Conservation (phyloP, 768 basidiomycete species). For the Hygrophoropsis aurantiaca region DNA sequence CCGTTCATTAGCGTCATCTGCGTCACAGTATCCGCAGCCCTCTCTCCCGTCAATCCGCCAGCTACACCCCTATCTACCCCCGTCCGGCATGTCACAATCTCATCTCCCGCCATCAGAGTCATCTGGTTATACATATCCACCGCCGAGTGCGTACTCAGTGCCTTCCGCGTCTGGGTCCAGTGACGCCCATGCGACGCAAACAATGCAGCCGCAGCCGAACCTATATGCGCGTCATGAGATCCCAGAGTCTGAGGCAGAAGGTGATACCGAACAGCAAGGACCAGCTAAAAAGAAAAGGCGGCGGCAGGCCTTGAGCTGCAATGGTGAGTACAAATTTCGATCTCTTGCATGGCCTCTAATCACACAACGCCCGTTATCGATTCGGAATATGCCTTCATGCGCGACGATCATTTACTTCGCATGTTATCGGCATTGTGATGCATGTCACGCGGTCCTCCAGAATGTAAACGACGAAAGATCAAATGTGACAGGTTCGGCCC, state of each 20-base stretch:
- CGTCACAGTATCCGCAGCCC: slow-evolving; percentile 24
- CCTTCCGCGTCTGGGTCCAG: slow-evolving; percentile 23
- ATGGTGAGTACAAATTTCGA: slow-evolving; percentile 50
- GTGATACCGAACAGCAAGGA: slow-evolving; percentile 45
- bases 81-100: slow-evolving; percentile 36
- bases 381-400: slow-evolving; percentile 22
- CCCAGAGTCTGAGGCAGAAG: slow-evolving; percentile 60
- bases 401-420: slow-evolving; percentile 7
- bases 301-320: slow-evolving; percentile 81
- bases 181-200: slow-evolving; percentile 23
- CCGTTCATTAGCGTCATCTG: slow-evolving; percentile 25
- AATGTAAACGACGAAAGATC: slow-evolving; percentile 86
- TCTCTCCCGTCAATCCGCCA: slow-evolving; percentile 67
- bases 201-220: slow-evolving; percentile 17
- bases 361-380: slow-evolving; percentile 14
- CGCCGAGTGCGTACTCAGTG: slow-evolving; percentile 17
- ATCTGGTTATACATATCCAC: slow-evolving; percentile 26
- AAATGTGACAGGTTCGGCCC: slow-evolving; percentile 75
- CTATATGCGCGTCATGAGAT: slow-evolving; percentile 34
- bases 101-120: slow-evolving; percentile 26
- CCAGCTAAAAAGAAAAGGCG: slow-evolving; percentile 83
- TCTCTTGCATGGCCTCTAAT: slow-evolving; percentile 22
- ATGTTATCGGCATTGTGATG: slow-evolving; percentile 9
- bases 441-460: slow-evolving; percentile 35
- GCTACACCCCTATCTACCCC: slow-evolving; percentile 63